Conservation (phyloP, 2,329 filamentous ascomycete genomes). For the Sclerotinia sclerotiorum region DNA sequence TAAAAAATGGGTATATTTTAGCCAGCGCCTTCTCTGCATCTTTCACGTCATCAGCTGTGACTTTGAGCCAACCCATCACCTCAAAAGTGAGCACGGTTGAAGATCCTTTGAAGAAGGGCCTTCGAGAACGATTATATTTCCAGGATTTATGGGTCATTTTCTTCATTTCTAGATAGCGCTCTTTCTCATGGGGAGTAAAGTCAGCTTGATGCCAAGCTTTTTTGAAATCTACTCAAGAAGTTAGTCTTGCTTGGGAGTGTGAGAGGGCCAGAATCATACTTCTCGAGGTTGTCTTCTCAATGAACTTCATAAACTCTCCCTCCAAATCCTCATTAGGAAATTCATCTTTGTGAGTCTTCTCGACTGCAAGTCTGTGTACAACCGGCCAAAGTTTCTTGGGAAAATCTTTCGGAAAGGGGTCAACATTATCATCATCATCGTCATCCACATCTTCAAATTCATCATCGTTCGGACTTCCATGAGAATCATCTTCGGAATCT, state of each 20-base stretch:
- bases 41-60: constrained; percentile 27
- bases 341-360: not conserved
- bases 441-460: constrained; percentile 6
- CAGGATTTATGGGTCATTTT: constrained; percentile 42
- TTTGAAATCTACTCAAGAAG: constrained; percentile 40
- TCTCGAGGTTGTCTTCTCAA: constrained; percentile 43
- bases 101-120: constrained; percentile 28
- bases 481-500: constrained; percentile 9
- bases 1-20: constrained; percentile 45
- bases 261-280: constrained; percentile 15
- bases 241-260: not conserved
- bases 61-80: constrained; percentile 42
- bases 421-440: not conserved
- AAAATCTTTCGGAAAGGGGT: not conserved
- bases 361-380: constrained; percentile 13
- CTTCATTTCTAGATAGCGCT: constrained; percentile 43
- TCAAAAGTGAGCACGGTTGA: constrained; percentile 29
- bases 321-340: constrained; percentile 20
- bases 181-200: constrained; percentile 44
- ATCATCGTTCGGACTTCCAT: not conserved
- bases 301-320: constrained; percentile 38
- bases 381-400: constrained; percentile 2
- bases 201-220: constrained; percentile 48
- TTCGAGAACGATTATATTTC: constrained; percentile 29
- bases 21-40: constrained; percentile 44